Evolutionary conservation across 2,329 filamentous ascomycete genomes (phyloP), one percentile per base, ranked within the genome.

Genomic region (Colletotrichum sp.): DNA sequence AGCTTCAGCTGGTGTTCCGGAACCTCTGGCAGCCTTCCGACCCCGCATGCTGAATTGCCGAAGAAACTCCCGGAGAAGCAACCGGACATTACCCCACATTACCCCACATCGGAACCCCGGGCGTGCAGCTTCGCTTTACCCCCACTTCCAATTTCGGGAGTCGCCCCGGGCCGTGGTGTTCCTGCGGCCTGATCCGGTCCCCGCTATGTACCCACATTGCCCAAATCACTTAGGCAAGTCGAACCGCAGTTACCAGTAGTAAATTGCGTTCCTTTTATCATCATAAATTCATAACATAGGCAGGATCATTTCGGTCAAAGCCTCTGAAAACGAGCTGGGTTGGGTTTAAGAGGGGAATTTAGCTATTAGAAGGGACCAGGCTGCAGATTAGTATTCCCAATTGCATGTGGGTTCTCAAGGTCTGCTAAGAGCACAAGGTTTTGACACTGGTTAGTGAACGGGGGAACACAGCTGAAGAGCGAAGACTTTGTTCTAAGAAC

Each of bases 101-200:
- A 15, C 39, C 11, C 15, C 13, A 32, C 25, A 12, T 32, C 16
- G 16, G 16, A 30, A 34, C 44, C 28, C 59, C 59, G 36, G 36
- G 8, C 16, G 59, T 22, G 32, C 28, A 30, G 22, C 30, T 32
- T 32, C 30, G 30, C 28, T 34, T 34, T 32, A 36, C 59, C 59
- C 28, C 44, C 44, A 52, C 44, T 52, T 52, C n/a, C 44, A 52
- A 52, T 52, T 9, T 60, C 30, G 59, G 59, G 30, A 32, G 32
- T 30, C 12, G 59, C 28, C n/a, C 59, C 59, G 59, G 59, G n/a
- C 59, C 28, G n/a, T 32, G 30, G 28, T 61, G 28, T 30, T 32
- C 59, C 28, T 25, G 44, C 44, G 44, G 44, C 44, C 44, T 52
- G 44, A 34, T 61, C 59, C 32, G 59, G 59, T 59, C 19, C 55